Percentiles rank a stretch among this genome's conserved stretches.
Evolutionary conservation across 257 asterid genomes (phyloP).

Genomic region (Penstemon eatonii): DNA sequence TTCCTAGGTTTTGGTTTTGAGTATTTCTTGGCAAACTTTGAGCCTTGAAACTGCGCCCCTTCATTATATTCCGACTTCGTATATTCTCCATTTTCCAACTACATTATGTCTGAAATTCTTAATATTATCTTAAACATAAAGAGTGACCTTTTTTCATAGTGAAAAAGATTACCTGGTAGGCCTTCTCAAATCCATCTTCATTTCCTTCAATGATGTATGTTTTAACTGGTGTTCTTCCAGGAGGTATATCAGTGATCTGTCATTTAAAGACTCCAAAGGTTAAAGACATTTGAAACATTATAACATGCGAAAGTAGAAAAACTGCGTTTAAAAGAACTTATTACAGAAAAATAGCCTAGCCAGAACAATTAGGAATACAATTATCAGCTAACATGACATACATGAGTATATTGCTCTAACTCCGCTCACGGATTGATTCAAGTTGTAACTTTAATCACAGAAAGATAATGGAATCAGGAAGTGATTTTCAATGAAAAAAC

Average conservation of each 20-base stretch:
- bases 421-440: neutral
- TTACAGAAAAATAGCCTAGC: neutral
- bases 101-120: neutral
- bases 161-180: conserved; percentile 60
- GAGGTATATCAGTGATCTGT: conserved; percentile 94
- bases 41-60: neutral
- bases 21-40: neutral
- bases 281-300: neutral
- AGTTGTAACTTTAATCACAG: neutral
- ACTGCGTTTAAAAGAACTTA: neutral
- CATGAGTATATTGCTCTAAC: neutral
- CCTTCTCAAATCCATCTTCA: conserved; percentile 72
- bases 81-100: neutral
- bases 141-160: neutral
- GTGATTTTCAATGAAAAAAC: neutral
- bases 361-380: neutral
- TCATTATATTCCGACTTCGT: neutral
- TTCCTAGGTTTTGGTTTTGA: neutral
- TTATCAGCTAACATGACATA: neutral
- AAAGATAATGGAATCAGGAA: neutral
- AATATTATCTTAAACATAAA: neutral
- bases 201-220: conserved; percentile 74
- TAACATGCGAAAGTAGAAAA: conserved; percentile 6
- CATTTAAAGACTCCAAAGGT: conserved; percentile 28
- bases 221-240: conserved; percentile 90